A percentile compares a stretch with the other conserved stretches of the same genome.
These are phyloP conservation scores for Crithidia expoeki DNA, from an alignment of 208 protist genomes.

Conservation along the genomic window DNA sequence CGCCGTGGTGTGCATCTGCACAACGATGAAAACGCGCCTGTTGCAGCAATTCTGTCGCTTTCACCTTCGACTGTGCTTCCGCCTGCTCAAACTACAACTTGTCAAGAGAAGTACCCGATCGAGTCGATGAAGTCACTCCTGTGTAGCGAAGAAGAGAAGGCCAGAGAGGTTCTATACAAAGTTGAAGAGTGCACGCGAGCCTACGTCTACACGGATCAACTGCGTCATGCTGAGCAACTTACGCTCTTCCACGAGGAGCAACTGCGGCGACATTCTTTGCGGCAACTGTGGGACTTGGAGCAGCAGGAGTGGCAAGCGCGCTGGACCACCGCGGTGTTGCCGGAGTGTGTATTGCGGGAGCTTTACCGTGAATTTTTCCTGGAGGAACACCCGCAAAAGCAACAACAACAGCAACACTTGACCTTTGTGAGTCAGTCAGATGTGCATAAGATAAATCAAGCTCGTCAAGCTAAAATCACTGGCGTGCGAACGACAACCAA, in stretches of 20 bases:
- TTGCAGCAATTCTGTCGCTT: background rate
- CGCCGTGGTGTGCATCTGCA: background rate
- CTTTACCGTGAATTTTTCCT: conserved; percentile 1
- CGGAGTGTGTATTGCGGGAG: conserved; percentile 24
- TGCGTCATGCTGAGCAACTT: background rate
- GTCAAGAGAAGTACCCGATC: too few species aligned
- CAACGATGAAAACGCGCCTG: background rate
- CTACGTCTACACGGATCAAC: background rate
- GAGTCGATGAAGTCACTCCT: too few species aligned
- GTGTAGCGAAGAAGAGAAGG: background rate
- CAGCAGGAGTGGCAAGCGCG: conserved; percentile 24
- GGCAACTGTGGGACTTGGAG: conserved; percentile 3
- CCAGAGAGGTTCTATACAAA: background rate
- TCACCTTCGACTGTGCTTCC: background rate
- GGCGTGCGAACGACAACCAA: background rate
- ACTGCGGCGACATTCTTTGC: background rate
- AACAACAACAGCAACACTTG: background rate
- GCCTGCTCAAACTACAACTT: too few species aligned
- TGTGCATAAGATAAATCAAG: too few species aligned
- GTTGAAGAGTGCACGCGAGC: conserved; percentile 4
- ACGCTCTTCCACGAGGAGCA: background rate
- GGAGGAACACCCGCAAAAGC: background rate
- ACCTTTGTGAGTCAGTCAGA: too few species aligned
- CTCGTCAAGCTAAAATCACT: too few species aligned
- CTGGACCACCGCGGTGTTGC: conserved; percentile 18